These are phyloP conservation scores for Fusarium poae DNA, from an alignment of 2,329 filamentous ascomycete genomes.

Conservation along the genomic window DNA sequence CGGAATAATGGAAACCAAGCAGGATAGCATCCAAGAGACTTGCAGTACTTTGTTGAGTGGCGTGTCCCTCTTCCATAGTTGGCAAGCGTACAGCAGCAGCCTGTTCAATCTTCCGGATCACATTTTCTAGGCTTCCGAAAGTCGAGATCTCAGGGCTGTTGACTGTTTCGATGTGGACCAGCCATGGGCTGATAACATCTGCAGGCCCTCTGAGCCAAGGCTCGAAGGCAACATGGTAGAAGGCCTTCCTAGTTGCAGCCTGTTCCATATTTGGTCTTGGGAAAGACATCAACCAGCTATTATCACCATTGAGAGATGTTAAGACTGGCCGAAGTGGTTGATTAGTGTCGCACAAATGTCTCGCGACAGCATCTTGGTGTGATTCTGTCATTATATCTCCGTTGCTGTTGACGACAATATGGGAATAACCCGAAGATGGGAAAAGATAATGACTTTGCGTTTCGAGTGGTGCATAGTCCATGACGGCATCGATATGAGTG, in stretches of 20 bases:
- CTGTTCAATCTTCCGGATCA: constrained; percentile 39
- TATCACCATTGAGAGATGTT: constrained; percentile 53
- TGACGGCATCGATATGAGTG: background rate
- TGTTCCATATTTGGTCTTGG: constrained; percentile 47
- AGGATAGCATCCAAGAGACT: constrained; percentile 41
- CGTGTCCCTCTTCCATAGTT: background rate
- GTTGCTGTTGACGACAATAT: background rate
- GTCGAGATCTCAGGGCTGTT: constrained; percentile 10
- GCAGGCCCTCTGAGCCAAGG: constrained; percentile 52
- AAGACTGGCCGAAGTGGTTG: constrained; percentile 44
- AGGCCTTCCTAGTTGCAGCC: constrained; percentile 38
- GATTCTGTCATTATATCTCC: background rate
- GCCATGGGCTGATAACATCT: constrained; percentile 35
- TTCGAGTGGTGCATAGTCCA: background rate
- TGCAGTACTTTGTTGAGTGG: background rate
- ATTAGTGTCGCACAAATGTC: background rate
- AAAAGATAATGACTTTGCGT: background rate
- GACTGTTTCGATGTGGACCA: constrained; percentile 38
- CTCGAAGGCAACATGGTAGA: constrained; percentile 53
- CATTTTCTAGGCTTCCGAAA: constrained; percentile 25
- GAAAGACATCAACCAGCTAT: constrained; percentile 54
- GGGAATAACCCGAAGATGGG: too few species aligned
- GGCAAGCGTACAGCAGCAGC: constrained; percentile 6
- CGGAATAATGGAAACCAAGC: constrained; percentile 36
- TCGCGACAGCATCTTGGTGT: background rate